Evolutionary conservation across 208 protist genomes (phyloP).

Genomic region (Polymyxa betae): DNA sequence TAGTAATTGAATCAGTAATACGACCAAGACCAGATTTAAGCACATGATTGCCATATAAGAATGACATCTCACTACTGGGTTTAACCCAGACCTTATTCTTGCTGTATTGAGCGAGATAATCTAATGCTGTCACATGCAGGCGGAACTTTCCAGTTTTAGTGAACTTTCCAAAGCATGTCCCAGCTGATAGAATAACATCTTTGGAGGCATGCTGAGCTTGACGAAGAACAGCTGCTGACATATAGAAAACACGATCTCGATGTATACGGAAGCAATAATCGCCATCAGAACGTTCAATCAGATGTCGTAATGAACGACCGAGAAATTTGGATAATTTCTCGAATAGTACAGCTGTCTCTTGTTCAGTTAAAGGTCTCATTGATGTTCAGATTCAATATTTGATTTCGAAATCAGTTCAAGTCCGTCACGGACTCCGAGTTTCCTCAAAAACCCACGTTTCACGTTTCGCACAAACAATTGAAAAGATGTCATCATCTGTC

Average conservation of each 20-base stretch:
- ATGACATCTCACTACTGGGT: conserved; percentile 93
- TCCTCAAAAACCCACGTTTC: neutral
- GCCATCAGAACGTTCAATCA: conserved; percentile 81
- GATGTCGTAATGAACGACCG: conserved; percentile 77
- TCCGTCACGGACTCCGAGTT: neutral
- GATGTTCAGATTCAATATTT: neutral
- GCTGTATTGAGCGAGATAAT: conserved; percentile 81
- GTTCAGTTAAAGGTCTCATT: conserved; percentile 83
- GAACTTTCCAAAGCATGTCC: conserved; percentile 84
- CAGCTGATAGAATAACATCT: conserved; percentile 71
- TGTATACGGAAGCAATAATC: conserved; percentile 82
- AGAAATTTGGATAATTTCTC: conserved; percentile 84
- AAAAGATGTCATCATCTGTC: neutral
- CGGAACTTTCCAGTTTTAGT: conserved; percentile 81
- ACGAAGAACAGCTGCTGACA: conserved; percentile 56
- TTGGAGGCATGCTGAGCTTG: conserved; percentile 71
- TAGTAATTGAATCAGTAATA: conserved; percentile 94
- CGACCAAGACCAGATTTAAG: conserved; percentile 92
- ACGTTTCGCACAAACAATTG: neutral
- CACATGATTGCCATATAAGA: conserved; percentile 97
- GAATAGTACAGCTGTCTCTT: conserved; percentile 81
- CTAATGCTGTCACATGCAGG: conserved; percentile 81
- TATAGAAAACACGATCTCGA: conserved; percentile 83
- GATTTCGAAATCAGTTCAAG: neutral
- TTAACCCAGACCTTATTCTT: conserved; percentile 99